phyloP scores from a whole-genome alignment of 73 alveolate species.

The Tetrahymena elliotti region DNA sequence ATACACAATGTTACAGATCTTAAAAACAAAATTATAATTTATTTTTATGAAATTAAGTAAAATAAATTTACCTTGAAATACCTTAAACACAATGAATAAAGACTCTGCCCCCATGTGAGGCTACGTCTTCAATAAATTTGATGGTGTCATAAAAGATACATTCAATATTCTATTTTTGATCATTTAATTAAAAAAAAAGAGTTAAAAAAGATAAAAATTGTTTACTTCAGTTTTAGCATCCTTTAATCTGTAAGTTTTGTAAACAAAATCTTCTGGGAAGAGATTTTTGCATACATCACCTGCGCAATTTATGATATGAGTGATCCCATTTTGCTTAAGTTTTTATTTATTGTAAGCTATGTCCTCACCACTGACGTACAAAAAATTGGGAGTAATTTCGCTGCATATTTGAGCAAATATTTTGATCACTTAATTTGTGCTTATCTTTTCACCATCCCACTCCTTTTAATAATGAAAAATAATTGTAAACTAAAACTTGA shows the following conservation, averaged over 20 bases:
- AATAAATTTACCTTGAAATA: slow-evolving; percentile 37
- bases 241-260: slow-evolving; percentile 59
- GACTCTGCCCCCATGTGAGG: slow-evolving; percentile 62
- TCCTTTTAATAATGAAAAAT: neutral
- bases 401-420: slow-evolving; percentile 42
- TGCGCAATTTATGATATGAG: slow-evolving; percentile 82
- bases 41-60: too few species aligned
- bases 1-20: slow-evolving; percentile 73
- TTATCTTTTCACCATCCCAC: neutral
- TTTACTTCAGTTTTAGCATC: slow-evolving; percentile 65
- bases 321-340: slow-evolving; percentile 53
- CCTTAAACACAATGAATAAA: slow-evolving; percentile 87
- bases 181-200: neutral
- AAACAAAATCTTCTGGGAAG: slow-evolving; percentile 50
- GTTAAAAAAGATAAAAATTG: neutral
- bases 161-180: slow-evolving; percentile 45
- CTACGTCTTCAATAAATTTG: slow-evolving; percentile 55
- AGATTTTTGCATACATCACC: slow-evolving; percentile 80
- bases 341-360: slow-evolving; percentile 59
- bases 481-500: neutral
- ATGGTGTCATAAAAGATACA: slow-evolving; percentile 72
- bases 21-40: neutral
- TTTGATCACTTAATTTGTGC: slow-evolving; percentile 7
- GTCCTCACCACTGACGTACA: slow-evolving; percentile 70
- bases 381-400: slow-evolving; percentile 57